Percentiles rank a stretch among this genome's conserved stretches.
Evolutionary conservation across 495 filamentous ascomycete genomes (phyloP).

Genomic region (Xylaria bambusicola): DNA sequence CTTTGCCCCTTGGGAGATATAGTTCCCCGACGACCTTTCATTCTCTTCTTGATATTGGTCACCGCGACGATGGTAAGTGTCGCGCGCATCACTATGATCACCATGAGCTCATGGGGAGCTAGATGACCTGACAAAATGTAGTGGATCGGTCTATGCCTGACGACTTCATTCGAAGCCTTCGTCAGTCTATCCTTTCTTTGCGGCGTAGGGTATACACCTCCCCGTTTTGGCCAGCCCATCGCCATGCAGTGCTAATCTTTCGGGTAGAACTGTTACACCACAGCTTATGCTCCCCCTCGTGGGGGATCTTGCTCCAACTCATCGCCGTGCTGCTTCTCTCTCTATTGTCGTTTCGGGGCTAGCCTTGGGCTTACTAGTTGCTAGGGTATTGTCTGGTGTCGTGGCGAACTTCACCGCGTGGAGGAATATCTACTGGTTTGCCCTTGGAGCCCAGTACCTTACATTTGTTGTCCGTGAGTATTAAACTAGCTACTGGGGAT

Average conservation of each 20-base stretch:
- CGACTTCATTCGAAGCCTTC: constrained; percentile 62
- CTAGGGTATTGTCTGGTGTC: constrained; percentile 71
- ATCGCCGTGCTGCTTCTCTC: constrained; percentile 63
- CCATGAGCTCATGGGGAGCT: background rate
- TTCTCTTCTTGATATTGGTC: constrained; percentile 62
- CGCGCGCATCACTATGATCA: background rate
- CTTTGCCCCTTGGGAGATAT: constrained; percentile 76
- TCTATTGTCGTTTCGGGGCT: constrained; percentile 72
- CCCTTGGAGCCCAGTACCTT: constrained; percentile 68
- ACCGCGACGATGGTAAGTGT: constrained; percentile 64
- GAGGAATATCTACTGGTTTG: constrained; percentile 76
- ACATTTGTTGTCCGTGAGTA: constrained; percentile 55
- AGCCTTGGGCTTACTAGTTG: constrained; percentile 69
- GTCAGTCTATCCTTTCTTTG: constrained; percentile 66
- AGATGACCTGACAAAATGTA: constrained; percentile 20
- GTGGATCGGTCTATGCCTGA: constrained; percentile 70
- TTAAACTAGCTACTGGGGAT: too few relatives aligned
- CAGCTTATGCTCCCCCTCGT: constrained; percentile 80
- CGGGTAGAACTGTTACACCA: constrained; percentile 67
- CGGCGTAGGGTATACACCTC: constrained; percentile 44
- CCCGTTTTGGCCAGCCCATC: background rate
- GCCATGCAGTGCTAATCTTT: constrained; percentile 7
- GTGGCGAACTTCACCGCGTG: constrained; percentile 68
- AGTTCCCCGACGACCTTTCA: constrained; percentile 66
- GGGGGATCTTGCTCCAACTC: constrained; percentile 69